Evolutionary conservation across 139 green algal species (phyloP), one percentile per base, ranked within the genome.

Genomic region (Picochlorum sp.): DNA sequence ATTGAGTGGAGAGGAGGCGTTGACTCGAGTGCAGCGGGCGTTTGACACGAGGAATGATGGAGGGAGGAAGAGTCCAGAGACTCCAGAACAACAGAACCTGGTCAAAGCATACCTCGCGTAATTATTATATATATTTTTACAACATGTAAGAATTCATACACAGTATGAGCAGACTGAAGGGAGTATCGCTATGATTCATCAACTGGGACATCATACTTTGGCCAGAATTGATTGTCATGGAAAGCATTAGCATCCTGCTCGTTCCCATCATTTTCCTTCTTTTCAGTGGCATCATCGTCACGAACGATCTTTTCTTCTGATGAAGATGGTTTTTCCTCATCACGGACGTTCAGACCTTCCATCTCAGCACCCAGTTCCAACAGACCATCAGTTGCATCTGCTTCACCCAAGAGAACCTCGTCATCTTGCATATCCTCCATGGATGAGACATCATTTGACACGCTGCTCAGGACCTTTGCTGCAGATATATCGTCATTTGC

Each of bases 11-110:
- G 82, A 89, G 1, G 86, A 94, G 78, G 79, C 79, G 13, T 69
- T 92, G 51, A 62, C 77, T 57, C 78, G 86, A 4, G 74, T 90
- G 23, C 81, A 94, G 69, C 71, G 78, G 15, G 74, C 80, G 0
- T 92, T 88, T 57, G 67, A 80, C 57, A 88, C 83, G 15, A 75
- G 87, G 15, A 69, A 71, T 9, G 86, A 92, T 38, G 63, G 70
- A 23, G 66, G 64, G 20, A 13, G 69, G 23, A 60, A 52, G 13
- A 82, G 68, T 4, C 85, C 85, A 1, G 85, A 91, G 70, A 91
- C 81, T 10, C 69, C 80, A 5, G 77, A 83, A 77, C 85, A 91
- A 79, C 57, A 70, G 15, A 62, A 23, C 4, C 81, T 90, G 57
- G 78, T 91, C 34, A 44, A 68, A 1, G 54, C 55, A 30, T 88